Evolutionary conservation across 352 stramenopile genomes (phyloP).

Genomic region (Globisporangium okanoganense): DNA sequence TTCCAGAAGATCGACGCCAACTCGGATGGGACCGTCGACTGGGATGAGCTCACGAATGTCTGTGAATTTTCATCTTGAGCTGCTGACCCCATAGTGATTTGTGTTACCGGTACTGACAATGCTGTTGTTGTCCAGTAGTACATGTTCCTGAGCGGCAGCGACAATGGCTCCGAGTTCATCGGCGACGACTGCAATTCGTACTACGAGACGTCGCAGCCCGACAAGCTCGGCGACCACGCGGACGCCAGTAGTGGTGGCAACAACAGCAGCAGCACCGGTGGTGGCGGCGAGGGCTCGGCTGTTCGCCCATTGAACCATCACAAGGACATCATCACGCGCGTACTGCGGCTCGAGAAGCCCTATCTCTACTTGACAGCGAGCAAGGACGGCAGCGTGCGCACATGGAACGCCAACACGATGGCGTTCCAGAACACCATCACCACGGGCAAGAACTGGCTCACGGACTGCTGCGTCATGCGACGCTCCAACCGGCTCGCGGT

Average conservation of each 20-base stretch:
- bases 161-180: conserved; percentile 52
- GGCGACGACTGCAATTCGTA: conserved; percentile 60
- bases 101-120: not conserved
- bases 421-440: conserved; percentile 56
- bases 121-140: conserved; percentile 39
- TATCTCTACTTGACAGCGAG: conserved; percentile 70
- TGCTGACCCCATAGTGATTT: not conserved
- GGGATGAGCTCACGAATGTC: conserved; percentile 88
- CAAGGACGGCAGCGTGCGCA: conserved; percentile 71
- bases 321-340: conserved; percentile 70
- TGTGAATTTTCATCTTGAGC: not conserved
- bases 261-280: not conserved
- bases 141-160: conserved; percentile 80
- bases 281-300: not conserved
- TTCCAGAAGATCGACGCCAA: conserved; percentile 90
- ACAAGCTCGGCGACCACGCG: conserved; percentile 35
- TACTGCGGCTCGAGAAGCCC: conserved; percentile 61
- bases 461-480: conserved; percentile 75
- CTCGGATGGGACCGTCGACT: conserved; percentile 83
- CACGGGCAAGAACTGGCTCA: conserved; percentile 76
- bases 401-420: conserved; percentile 69
- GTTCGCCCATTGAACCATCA: conserved; percentile 38
- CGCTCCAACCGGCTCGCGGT: conserved; percentile 77
- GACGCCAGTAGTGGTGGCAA: not conserved
- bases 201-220: conserved; percentile 60